phyloP scores from a whole-genome alignment of 371 early-diverging fungal species.

The Syncephalastrum racemosum region DNA sequence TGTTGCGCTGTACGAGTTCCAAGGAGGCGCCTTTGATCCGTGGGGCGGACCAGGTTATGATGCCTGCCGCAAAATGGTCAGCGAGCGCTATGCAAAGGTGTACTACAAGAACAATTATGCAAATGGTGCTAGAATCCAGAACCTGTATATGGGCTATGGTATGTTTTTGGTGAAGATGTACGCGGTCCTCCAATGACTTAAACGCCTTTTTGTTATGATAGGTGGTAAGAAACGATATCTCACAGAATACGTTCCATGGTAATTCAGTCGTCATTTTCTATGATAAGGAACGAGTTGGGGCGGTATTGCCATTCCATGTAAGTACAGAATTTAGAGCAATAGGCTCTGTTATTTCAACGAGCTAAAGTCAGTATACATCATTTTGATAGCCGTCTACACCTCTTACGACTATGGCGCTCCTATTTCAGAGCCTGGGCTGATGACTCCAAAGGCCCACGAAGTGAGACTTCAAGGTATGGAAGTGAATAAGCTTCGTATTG shows the following conservation, averaged over 20 bases:
- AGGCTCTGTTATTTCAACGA: too few species aligned
- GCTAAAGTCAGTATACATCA: not conserved
- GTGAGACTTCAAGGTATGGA: slow-evolving; percentile 7
- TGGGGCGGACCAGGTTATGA: slow-evolving; percentile 17
- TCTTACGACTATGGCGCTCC: slow-evolving; percentile 19
- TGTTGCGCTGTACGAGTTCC: slow-evolving; percentile 16
- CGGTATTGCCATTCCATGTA: slow-evolving; percentile 11
- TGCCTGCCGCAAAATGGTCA: slow-evolving; percentile 13
- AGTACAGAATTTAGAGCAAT: not conserved
- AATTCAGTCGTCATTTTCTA: too few species aligned
- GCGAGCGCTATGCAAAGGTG: slow-evolving; percentile 17
- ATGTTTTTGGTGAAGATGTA: too few species aligned
- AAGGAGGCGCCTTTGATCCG: slow-evolving; percentile 15
- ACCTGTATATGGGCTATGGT: slow-evolving; percentile 15
- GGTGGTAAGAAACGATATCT: slow-evolving; percentile 2
- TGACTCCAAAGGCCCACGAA: slow-evolving; percentile 10
- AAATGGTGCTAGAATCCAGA: slow-evolving; percentile 12
- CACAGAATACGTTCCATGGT: too few species aligned
- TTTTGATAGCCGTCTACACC: not conserved
- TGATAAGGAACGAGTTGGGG: slow-evolving; percentile 11
- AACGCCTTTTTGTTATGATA: too few species aligned
- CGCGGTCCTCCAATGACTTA: too few species aligned
- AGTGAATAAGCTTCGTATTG: not conserved
- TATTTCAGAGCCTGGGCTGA: slow-evolving; percentile 13
- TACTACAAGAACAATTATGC: slow-evolving; percentile 21